Conservation (phyloP, 257 asterid species). For the Knoxia roxburghii region DNA sequence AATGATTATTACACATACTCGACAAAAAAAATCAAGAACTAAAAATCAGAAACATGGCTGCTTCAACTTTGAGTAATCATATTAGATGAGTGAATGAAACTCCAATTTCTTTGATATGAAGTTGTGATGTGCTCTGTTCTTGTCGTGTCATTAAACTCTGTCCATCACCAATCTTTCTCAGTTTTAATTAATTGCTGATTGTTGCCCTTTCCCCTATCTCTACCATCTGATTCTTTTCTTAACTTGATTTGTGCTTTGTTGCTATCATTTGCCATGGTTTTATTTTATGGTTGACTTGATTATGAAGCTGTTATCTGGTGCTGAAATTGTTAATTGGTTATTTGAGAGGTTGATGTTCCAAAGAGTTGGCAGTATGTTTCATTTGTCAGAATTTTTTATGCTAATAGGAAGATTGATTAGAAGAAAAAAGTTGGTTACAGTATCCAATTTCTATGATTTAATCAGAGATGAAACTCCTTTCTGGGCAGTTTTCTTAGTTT, state of each 20-base stretch:
- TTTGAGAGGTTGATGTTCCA: neutral
- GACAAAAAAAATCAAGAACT: too few relatives aligned
- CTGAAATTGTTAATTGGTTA: neutral
- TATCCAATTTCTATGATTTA: neutral
- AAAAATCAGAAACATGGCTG: too few relatives aligned
- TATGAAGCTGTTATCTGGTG: neutral
- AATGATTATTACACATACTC: too few relatives aligned
- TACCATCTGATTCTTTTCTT: neutral
- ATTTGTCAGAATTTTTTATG: neutral
- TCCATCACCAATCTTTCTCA: neutral
- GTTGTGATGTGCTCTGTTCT: neutral
- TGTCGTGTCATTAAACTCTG: neutral
- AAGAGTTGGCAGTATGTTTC: neutral
- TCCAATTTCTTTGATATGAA: too few relatives aligned
- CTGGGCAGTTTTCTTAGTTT: neutral
- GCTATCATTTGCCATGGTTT: neutral
- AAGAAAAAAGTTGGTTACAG: too few relatives aligned
- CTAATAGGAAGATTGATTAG: neutral
- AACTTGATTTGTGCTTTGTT: neutral
- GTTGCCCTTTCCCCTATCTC: too few relatives aligned
- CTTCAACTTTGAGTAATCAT: too few relatives aligned
- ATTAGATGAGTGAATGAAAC: too few relatives aligned
- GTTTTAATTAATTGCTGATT: too few relatives aligned
- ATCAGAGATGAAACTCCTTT: neutral
- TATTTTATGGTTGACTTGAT: neutral